Evolutionary conservation across 2,329 filamentous ascomycete genomes (phyloP), one percentile per base, ranked within the genome.

Genomic region (Raffaelea ambrosiae): DNA sequence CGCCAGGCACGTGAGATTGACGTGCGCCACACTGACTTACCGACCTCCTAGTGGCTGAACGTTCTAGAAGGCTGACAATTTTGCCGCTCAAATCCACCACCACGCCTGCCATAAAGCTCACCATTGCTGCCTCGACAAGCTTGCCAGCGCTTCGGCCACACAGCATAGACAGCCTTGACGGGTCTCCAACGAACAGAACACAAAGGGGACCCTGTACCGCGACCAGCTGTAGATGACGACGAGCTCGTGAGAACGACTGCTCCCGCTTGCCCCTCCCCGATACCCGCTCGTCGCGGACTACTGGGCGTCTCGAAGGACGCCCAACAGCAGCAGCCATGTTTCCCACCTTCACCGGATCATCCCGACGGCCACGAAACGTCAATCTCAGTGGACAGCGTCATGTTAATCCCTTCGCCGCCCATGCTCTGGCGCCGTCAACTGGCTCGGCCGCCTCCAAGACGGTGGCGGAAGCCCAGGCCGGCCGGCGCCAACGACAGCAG

Each of bases 321-420:
- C n/a, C n/a, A n/a, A n/a, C n/a, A n/a, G n/a, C n/a, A n/a, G 35
- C 46, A 44, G 51, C 61, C 62, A 96, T 96, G 91, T 94, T 93
- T 69, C 83, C 86, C 52, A 89, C 86, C 47, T 98, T 98, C 69
- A 93, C 87, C 21, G 93, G 93, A 57, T 87, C 71, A 66, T 87
- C 88, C 58, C 83, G 88, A 60, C 86, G 87, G 56, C 84, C 85
- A 52, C 84, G 93, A 55, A 90, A 96, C 64, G 88, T 97, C 62
- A 96, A 97, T 67, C 83, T 98, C 52, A 93, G 88, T 55, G 93
- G 89, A 53, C 84, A 90, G 57, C 62, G 59, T 40, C 80, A 79
- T 55, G 72, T 73, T 44, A 95, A 95, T 60, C 88, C 89, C 3
- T 95, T 93, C 64, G 82, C 77, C 51, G 78, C 78, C 55, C 74